Evolutionary conservation across 257 asterid species (phyloP).

Genomic region (Solanum sitiens): DNA sequence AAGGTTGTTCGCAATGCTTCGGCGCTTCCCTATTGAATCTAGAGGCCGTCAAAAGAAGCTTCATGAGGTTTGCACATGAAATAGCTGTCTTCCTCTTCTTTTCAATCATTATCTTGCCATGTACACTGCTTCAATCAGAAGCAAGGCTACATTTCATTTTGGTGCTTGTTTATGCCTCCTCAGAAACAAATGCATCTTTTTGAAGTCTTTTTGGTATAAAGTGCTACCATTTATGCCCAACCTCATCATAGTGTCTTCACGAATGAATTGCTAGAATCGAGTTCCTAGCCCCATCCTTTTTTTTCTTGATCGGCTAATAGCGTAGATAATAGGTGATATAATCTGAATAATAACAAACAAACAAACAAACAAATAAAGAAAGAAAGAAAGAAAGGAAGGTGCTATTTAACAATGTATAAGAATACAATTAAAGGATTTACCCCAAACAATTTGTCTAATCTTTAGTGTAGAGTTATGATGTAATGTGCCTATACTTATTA

Average conservation of each 20-base stretch:
- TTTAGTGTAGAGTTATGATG: background rate
- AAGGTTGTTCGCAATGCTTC: conserved; percentile 25
- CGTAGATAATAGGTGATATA: background rate
- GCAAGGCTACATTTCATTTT: background rate
- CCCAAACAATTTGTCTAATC: background rate
- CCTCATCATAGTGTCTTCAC: background rate
- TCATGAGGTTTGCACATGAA: conserved; percentile 20
- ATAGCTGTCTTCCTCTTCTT: background rate
- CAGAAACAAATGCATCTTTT: background rate
- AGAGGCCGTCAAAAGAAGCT: conserved; percentile 28
- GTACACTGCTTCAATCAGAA: background rate
- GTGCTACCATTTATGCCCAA: background rate
- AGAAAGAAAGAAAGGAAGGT: background rate
- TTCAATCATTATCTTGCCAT: background rate
- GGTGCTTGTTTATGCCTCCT: background rate
- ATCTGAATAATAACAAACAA: background rate
- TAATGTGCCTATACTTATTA: background rate
- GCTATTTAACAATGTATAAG: background rate
- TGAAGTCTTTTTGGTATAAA: background rate
- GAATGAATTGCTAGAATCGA: background rate
- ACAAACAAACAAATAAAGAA: background rate
- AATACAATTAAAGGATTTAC: background rate
- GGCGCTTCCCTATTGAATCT: conserved; percentile 31
- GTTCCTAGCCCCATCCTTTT: background rate
- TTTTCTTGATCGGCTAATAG: background rate